Percentiles rank a stretch among this genome's conserved stretches.
Evolutionary conservation across 208 protist species (phyloP).

Genomic region (Balamuthia mandrillaris): DNA sequence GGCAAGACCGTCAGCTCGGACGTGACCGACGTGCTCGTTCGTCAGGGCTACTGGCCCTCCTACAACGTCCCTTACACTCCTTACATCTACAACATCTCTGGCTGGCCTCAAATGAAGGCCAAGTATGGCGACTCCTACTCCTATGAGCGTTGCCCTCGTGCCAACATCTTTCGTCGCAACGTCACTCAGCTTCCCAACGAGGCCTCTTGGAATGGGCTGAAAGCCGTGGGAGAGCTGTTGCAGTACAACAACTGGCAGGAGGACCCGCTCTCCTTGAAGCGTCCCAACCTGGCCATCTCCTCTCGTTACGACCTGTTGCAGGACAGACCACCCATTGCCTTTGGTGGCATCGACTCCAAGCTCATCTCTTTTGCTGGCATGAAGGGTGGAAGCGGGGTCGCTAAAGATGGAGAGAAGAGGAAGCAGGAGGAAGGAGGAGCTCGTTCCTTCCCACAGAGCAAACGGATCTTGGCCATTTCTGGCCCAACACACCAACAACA

Average conservation of each 20-base stretch:
- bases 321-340: slow-evolving; percentile 4
- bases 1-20: slow-evolving; percentile 66
- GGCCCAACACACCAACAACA: slow-evolving; percentile 48
- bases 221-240: slow-evolving; percentile 61
- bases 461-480: slow-evolving; percentile 46
- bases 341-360: slow-evolving; percentile 47
- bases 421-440: no score
- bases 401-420: no score
- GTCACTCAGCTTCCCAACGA: no score
- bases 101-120: slow-evolving; percentile 40
- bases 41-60: slow-evolving; percentile 70
- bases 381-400: no score
- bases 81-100: slow-evolving; percentile 69
- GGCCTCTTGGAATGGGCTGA: no score
- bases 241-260: slow-evolving; percentile 71
- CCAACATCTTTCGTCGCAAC: slow-evolving; percentile 73
- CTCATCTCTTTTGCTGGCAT: neutral
- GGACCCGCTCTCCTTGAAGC: slow-evolving; percentile 61
- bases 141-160: slow-evolving; percentile 61
- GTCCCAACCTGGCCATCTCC: slow-evolving; percentile 48
- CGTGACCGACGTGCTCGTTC: slow-evolving; percentile 61
- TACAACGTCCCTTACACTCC: slow-evolving; percentile 81
- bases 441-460: no score
- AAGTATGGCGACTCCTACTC: slow-evolving; percentile 61
- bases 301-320: slow-evolving; percentile 61